Conservation (phyloP, 1,284 basidiomycete species). For the Rhodotorula sp. region DNA sequence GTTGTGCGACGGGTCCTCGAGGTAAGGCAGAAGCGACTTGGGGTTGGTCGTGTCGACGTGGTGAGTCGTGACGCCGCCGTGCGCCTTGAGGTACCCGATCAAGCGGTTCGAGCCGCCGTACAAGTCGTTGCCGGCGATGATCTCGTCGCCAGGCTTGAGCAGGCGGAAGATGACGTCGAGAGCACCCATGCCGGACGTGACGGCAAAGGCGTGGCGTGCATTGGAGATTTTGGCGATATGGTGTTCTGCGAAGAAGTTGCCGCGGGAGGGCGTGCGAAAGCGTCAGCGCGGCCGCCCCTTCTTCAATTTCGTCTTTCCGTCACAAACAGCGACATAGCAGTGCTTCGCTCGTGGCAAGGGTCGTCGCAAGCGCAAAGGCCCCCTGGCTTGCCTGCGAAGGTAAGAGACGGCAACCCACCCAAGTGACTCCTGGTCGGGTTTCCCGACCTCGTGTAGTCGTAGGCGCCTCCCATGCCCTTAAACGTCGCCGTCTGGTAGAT, state of each 20-base stretch:
- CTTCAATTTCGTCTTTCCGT: no score
- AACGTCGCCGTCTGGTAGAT: conserved; percentile 99
- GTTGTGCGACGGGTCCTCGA: conserved; percentile 68
- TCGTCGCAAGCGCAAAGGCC: no score
- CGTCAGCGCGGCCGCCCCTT: no score
- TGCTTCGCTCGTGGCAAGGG: no score
- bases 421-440: conserved; percentile 95
- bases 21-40: conserved; percentile 61
- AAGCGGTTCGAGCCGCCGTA: conserved; percentile 98
- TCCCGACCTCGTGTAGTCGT: conserved; percentile 89
- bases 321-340: no score
- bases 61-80: conserved; percentile 84
- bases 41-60: conserved; percentile 91
- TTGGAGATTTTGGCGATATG: conserved; percentile 93
- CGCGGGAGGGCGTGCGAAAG: background rate
- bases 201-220: conserved; percentile 80
- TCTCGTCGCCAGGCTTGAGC: conserved; percentile 88
- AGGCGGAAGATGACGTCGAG: conserved; percentile 92
- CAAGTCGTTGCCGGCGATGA: conserved; percentile 88
- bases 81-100: conserved; percentile 74
- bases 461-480: conserved; percentile 82
- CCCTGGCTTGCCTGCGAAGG: no score
- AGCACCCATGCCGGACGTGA: conserved; percentile 97
- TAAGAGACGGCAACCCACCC: conserved; percentile 56
- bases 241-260: conserved; percentile 62